Conservation (phyloP, 2,329 filamentous ascomycete genomes). For the Blumeria hordei region DNA sequence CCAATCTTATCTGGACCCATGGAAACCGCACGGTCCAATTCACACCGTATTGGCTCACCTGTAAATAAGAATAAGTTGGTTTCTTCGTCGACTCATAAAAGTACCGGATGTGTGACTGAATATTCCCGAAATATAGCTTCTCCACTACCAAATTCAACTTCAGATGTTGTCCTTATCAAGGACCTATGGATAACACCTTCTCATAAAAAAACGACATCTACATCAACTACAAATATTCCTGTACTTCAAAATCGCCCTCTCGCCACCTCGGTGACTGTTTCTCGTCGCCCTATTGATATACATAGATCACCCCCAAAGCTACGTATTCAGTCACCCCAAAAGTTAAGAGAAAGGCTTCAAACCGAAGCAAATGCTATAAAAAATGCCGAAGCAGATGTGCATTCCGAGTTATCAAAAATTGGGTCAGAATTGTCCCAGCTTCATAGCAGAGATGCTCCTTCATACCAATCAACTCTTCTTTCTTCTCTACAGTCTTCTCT, state of each 20-base stretch:
- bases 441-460: constrained; percentile 17
- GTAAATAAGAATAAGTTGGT: constrained; percentile 10
- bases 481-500: constrained; percentile 31
- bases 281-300: not conserved
- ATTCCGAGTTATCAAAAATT: constrained; percentile 57
- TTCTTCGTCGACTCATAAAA: constrained; percentile 5
- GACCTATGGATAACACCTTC: constrained; percentile 11
- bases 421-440: constrained; percentile 50
- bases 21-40: constrained; percentile 8
- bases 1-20: constrained; percentile 8
- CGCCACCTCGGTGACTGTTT: constrained; percentile 5
- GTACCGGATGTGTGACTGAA: constrained; percentile 12
- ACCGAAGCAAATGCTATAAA: constrained; percentile 54
- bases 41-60: constrained; percentile 10
- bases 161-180: constrained; percentile 10
- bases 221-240: constrained; percentile 14
- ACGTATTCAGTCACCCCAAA: constrained; percentile 46
- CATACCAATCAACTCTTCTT: constrained; percentile 4
- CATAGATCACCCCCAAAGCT: constrained; percentile 20
- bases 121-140: constrained; percentile 12
- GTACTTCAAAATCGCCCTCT: constrained; percentile 7
- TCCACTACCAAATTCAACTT: constrained; percentile 4
- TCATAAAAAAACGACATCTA: constrained; percentile 9
- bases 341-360: constrained; percentile 63
- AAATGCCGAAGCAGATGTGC: constrained; percentile 42